phyloP scores from a whole-genome alignment of 2,329 filamentous ascomycete genomes.

The Trichoderma koningii region DNA sequence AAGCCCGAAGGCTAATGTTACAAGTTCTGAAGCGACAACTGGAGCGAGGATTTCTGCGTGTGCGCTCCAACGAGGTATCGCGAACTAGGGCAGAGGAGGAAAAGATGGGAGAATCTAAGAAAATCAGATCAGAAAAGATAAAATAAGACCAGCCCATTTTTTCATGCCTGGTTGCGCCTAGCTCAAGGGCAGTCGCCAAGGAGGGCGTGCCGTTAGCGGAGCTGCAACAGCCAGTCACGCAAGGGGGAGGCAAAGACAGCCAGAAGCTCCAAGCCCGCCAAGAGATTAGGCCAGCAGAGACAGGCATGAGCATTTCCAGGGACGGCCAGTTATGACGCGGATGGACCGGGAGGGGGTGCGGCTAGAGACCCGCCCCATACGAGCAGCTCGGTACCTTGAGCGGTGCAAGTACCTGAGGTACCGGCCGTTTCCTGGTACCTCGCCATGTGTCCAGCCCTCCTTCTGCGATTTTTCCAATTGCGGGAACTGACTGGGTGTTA shows the following conservation, averaged over 20 bases:
- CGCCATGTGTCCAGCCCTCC: constrained; percentile 25
- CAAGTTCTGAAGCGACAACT: too few species aligned
- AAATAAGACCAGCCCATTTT: too few species aligned
- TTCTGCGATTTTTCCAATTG: neutral
- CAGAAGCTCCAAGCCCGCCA: constrained; percentile 5
- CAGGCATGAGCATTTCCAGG: constrained; percentile 8
- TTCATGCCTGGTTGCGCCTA: neutral
- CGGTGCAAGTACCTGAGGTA: constrained; percentile 15
- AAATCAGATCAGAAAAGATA: too few species aligned
- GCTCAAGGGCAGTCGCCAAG: neutral
- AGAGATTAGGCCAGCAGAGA: constrained; percentile 1
- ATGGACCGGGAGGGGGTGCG: constrained; percentile 13
- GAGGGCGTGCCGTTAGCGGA: neutral
- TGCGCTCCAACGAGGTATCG: too few species aligned
- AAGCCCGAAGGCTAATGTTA: too few species aligned
- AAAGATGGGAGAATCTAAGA: too few species aligned
- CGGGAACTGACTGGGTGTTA: neutral
- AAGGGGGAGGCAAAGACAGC: constrained; percentile 24
- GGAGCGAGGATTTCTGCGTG: too few species aligned
- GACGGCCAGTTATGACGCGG: constrained; percentile 24
- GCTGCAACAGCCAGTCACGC: neutral
- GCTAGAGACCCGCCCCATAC: constrained; percentile 10
- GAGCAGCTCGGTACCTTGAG: constrained; percentile 18
- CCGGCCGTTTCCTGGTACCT: constrained; percentile 20
- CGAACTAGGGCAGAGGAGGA: too few species aligned